Percentiles rank a stretch among this genome's conserved stretches.
phyloP scores from a whole-genome alignment of 768 basidiomycete genomes.

The Tubosaeta sp. region DNA sequence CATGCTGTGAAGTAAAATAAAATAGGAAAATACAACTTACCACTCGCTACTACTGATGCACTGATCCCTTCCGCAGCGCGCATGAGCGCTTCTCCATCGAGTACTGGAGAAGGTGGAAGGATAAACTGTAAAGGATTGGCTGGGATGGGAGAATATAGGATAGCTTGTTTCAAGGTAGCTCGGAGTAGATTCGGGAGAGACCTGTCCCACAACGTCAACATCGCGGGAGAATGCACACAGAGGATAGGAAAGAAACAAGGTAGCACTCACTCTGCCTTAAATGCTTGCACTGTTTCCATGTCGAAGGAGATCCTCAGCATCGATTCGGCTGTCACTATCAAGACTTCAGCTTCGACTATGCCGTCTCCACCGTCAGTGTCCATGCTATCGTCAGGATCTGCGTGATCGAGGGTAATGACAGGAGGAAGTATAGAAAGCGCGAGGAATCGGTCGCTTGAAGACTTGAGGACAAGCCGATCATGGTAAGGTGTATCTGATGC shows the following conservation, averaged over 20 bases:
- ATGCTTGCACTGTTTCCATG: constrained; percentile 53
- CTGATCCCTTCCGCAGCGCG: constrained; percentile 75
- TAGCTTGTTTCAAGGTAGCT: constrained; percentile 79
- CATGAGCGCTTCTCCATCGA: constrained; percentile 78
- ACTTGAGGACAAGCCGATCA: constrained; percentile 70
- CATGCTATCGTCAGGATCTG: constrained; percentile 9
- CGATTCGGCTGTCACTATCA: constrained; percentile 54
- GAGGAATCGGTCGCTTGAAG: constrained; percentile 61
- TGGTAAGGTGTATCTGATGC: constrained; percentile 60
- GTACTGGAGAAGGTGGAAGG: constrained; percentile 60
- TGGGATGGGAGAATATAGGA: constrained; percentile 67
- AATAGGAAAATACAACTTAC: constrained; percentile 35
- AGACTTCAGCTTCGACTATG: constrained; percentile 15
- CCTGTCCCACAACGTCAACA: constrained; percentile 44
- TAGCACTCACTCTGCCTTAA: constrained; percentile 57
- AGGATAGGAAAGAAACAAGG: not conserved
- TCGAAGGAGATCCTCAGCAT: constrained; percentile 68
- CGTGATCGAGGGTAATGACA: constrained; percentile 19
- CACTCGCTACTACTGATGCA: constrained; percentile 63
- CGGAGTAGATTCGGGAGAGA: constrained; percentile 61
- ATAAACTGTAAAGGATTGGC: constrained; percentile 80
- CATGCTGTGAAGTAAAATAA: not conserved
- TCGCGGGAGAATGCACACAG: not conserved
- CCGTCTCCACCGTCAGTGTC: constrained; percentile 6
- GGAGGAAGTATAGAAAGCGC: constrained; percentile 54